A percentile compares a stretch with the other conserved stretches of the same genome.
These are phyloP conservation scores for Pontederia paniculata DNA, from an alignment of 176 grass and related monocot species.

Conservation along the genomic window DNA sequence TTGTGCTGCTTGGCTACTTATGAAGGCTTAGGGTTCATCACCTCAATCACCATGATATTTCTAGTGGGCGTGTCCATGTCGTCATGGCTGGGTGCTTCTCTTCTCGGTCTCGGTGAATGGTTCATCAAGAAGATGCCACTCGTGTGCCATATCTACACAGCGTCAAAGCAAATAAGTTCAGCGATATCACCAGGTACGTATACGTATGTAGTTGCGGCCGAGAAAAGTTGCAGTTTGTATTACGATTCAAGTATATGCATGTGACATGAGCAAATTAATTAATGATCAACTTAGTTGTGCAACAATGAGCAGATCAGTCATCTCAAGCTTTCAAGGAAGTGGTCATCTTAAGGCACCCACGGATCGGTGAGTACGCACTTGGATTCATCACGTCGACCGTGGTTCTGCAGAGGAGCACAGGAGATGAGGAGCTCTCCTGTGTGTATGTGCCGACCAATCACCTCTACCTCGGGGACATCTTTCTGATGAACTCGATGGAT, in stretches of 20 bases:
- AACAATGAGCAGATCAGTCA: constrained; percentile 39
- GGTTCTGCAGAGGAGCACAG: constrained; percentile 28
- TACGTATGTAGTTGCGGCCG: neutral
- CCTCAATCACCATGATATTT: constrained; percentile 71
- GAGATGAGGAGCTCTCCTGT: constrained; percentile 46
- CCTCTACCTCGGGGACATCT: constrained; percentile 72
- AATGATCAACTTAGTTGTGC: neutral
- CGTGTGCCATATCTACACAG: constrained; percentile 53
- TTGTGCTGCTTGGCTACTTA: neutral
- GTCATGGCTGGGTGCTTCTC: constrained; percentile 56
- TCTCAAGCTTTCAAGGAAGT: constrained; percentile 68
- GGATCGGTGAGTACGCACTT: constrained; percentile 58
- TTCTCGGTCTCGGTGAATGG: constrained; percentile 61
- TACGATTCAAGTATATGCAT: neutral
- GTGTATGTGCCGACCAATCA: constrained; percentile 73
- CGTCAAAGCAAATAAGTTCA: constrained; percentile 64
- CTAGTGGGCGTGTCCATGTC: constrained; percentile 63
- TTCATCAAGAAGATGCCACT: constrained; percentile 66
- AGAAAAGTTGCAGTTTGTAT: neutral
- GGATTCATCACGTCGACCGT: constrained; percentile 71
- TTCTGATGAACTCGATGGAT: constrained; percentile 39
- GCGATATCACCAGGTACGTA: constrained; percentile 62
- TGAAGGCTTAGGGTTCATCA: constrained; percentile 52
- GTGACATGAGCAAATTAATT: neutral
- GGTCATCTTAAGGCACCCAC: constrained; percentile 59